These are phyloP conservation scores for Ophiobolus disseminans DNA, from an alignment of 2,329 filamentous ascomycete genomes.

Conservation along the genomic window DNA sequence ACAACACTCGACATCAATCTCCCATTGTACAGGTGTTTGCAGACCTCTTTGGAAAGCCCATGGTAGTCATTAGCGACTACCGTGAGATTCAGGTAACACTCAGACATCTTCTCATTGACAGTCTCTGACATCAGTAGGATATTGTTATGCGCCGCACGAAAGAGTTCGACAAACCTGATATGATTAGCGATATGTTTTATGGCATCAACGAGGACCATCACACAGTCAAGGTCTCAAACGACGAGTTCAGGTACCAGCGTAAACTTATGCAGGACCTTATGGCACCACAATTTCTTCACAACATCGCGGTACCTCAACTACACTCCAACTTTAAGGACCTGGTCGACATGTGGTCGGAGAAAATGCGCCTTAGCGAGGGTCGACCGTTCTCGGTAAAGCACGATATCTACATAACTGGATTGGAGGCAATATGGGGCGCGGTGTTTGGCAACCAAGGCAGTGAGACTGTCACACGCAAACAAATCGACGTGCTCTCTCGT, in stretches of 20 bases:
- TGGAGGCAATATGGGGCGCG: conserved; percentile 25
- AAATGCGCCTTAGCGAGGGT: conserved; percentile 39
- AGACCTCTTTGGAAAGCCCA: conserved; percentile 52
- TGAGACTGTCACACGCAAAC: conserved; percentile 14
- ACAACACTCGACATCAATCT: conserved; percentile 10
- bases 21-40: conserved; percentile 56
- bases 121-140: conserved; percentile 6
- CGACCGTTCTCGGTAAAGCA: conserved; percentile 39
- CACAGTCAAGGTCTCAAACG: conserved; percentile 37
- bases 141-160: conserved; percentile 53
- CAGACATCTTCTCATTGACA: background rate
- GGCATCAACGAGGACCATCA: conserved; percentile 47
- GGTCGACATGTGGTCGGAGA: conserved; percentile 47
- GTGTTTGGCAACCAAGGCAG: conserved; percentile 14
- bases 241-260: conserved; percentile 43
- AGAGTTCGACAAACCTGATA: conserved; percentile 56
- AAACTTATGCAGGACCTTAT: conserved; percentile 51
- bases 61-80: conserved; percentile 55
- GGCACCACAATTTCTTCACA: conserved; percentile 45
- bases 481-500: conserved; percentile 7
- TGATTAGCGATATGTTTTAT: conserved; percentile 38
- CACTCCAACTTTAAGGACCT: conserved; percentile 41
- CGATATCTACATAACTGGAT: conserved; percentile 35
- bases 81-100: conserved; percentile 51
- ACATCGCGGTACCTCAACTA: conserved; percentile 45